Conservation (phyloP, 1,284 basidiomycete genomes). For the Cerioporus squamosus region DNA sequence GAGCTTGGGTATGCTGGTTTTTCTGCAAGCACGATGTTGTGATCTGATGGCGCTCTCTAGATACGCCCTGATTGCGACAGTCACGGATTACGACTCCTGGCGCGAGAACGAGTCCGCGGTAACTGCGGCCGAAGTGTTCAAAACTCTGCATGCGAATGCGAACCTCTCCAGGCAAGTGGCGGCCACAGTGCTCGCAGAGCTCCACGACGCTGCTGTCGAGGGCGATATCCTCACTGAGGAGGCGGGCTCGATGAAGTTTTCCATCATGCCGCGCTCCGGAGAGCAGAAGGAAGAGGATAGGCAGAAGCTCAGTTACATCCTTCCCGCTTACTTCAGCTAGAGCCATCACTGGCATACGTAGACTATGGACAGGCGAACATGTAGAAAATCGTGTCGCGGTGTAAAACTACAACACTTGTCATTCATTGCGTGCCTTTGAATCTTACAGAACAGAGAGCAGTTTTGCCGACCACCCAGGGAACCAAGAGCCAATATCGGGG, state of each 20-base stretch:
- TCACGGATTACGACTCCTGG: conserved; percentile 93
- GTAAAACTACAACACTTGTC: too few species aligned
- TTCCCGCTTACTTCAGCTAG: conserved; percentile 68
- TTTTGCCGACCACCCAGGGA: background rate
- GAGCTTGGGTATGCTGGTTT: conserved; percentile 75
- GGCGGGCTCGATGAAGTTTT: conserved; percentile 80
- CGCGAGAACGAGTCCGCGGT: conserved; percentile 80
- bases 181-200: conserved; percentile 77
- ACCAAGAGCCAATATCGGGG: background rate
- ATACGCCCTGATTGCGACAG: conserved; percentile 89
- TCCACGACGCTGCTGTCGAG: conserved; percentile 63
- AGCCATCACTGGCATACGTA: background rate
- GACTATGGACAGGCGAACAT: too few species aligned
- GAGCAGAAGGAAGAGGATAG: conserved; percentile 69
- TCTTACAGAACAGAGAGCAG: background rate
- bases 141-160: conserved; percentile 86
- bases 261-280: conserved; percentile 79
- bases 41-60: conserved; percentile 41
- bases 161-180: conserved; percentile 80
- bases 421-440: too few species aligned
- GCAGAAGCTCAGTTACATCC: conserved; percentile 78
- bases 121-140: conserved; percentile 89
- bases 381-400: too few species aligned
- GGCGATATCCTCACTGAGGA: conserved; percentile 65
- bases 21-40: conserved; percentile 6